Percentiles rank a stretch among this genome's conserved stretches.
Conservation (phyloP, 257 asterid genomes). For the Gentiana dahurica region DNA sequence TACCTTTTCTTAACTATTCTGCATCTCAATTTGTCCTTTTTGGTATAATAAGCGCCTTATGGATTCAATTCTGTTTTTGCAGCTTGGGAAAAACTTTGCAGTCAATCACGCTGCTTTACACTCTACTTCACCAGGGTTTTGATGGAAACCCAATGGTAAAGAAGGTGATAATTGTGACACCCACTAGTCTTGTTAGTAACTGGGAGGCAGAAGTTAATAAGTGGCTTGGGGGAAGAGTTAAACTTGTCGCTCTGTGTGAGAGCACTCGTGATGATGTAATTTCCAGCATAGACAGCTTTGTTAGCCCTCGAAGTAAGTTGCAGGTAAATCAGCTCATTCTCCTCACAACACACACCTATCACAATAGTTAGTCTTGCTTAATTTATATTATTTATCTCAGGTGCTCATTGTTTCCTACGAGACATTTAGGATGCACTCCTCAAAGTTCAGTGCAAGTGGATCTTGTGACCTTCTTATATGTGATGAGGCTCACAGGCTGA, state of each 20-base stretch:
- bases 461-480: constrained; percentile 97
- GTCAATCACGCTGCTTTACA: constrained; percentile 82
- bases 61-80: constrained; percentile 18
- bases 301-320: constrained; percentile 33
- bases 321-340: constrained; percentile 38
- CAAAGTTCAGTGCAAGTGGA: constrained; percentile 59
- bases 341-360: neutral
- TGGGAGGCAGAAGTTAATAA: constrained; percentile 97
- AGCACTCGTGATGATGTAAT: constrained; percentile 83
- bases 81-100: constrained; percentile 96
- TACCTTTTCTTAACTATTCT: constrained; percentile 5
- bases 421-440: constrained; percentile 93
- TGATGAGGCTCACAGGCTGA: constrained; percentile 97
- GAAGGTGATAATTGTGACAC: constrained; percentile 88
- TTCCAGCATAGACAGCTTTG: constrained; percentile 67
- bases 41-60: neutral
- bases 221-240: constrained; percentile 94
- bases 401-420: constrained; percentile 90
- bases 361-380: no score
- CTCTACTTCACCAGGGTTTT: constrained; percentile 88
- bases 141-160: constrained; percentile 85
- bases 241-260: constrained; percentile 93
- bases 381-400: constrained; percentile 23
- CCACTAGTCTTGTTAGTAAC: constrained; percentile 93
- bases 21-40: constrained; percentile 2